Conservation (phyloP, 108 stramenopile genomes). For the Fistulifera pelliculosa region DNA sequence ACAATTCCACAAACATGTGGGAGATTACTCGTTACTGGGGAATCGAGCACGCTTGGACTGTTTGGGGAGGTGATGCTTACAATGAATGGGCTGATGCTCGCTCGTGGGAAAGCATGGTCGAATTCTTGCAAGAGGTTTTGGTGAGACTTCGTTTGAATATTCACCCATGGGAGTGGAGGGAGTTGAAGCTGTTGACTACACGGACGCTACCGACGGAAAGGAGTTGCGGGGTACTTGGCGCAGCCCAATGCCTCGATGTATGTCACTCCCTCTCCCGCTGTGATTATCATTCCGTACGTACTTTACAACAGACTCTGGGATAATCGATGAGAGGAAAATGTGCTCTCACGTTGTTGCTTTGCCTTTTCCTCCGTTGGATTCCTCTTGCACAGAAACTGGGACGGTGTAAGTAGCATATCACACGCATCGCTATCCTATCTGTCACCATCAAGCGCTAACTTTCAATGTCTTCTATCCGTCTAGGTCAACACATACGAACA, state of each 20-base stretch:
- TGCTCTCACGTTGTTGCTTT: no score
- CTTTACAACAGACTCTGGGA: no score
- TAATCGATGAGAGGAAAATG: no score
- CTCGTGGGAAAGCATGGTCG: conserved; percentile 26
- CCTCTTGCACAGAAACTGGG: conserved; percentile 10
- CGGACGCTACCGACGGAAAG: background rate
- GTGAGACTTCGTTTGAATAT: conserved; percentile 4
- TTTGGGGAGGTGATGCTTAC: conserved; percentile 26
- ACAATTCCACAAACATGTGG: conserved; percentile 19
- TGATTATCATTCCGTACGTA: conserved; percentile 25
- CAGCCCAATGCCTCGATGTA: background rate
- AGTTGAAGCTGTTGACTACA: background rate
- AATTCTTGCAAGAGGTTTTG: conserved; percentile 25
- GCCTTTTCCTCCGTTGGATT: no score
- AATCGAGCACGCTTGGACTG: conserved; percentile 34
- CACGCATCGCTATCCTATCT: no score
- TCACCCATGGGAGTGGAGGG: background rate
- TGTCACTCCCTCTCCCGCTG: conserved; percentile 12
- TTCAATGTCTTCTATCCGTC: no score
- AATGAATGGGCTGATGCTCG: conserved; percentile 30
- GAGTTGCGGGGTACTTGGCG: background rate
- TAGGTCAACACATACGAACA: conserved; percentile 22
- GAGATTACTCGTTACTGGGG: conserved; percentile 36
- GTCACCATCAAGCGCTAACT: no score
- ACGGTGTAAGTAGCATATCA: conserved; percentile 21